Conservation (phyloP, 108 stramenopile genomes). For the Nitzschia sp. region DNA sequence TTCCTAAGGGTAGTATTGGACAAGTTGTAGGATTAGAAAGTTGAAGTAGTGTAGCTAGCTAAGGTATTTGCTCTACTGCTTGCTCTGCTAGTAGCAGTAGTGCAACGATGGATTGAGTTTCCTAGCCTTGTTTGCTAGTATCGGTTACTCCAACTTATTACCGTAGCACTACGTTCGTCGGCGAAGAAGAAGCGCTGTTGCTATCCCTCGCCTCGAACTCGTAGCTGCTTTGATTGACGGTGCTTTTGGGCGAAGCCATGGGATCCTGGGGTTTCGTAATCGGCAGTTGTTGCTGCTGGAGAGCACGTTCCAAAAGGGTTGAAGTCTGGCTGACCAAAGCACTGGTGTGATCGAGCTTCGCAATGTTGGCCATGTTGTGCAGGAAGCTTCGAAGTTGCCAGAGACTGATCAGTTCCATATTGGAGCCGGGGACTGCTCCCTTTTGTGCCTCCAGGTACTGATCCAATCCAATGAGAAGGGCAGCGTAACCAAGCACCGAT, state of each 20-base stretch:
- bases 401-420: slow-evolving; percentile 1
- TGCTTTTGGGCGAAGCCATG: not conserved
- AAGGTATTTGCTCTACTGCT: too few species aligned
- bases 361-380: not conserved
- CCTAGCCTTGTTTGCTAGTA: too few species aligned
- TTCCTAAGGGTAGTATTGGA: too few species aligned
- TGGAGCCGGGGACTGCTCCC: not conserved
- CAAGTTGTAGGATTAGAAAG: too few species aligned
- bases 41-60: too few species aligned
- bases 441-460: slow-evolving; percentile 4
- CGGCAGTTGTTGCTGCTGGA: not conserved
- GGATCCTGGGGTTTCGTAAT: not conserved
- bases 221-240: not conserved
- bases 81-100: too few species aligned
- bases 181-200: not conserved
- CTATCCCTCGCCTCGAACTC: not conserved
- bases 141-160: too few species aligned
- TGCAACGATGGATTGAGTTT: too few species aligned
- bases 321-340: not conserved
- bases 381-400: slow-evolving; percentile 9
- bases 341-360: slow-evolving; percentile 6
- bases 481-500: slow-evolving; percentile 21
- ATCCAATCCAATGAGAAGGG: slow-evolving; percentile 21
- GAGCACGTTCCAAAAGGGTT: not conserved
- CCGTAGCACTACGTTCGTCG: not conserved